A percentile compares a stretch with the other conserved stretches of the same genome.
Evolutionary conservation across 208 protist genomes (phyloP).

Genomic region (Naegleria lovaniensis): DNA sequence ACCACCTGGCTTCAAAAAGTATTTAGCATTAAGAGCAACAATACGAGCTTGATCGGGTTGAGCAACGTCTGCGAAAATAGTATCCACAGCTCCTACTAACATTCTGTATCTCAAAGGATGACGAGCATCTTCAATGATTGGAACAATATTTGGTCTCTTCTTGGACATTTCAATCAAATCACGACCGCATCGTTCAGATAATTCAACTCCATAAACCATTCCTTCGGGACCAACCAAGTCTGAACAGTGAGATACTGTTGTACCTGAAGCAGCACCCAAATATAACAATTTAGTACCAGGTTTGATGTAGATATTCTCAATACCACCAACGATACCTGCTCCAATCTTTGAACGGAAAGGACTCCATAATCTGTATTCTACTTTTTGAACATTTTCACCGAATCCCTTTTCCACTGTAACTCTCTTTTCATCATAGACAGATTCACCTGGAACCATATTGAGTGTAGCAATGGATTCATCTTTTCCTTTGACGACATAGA

Average conservation of each 20-base stretch:
- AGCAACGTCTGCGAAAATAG: slow-evolving; percentile 99
- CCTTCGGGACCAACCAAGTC: slow-evolving; percentile 98
- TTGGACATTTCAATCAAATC: slow-evolving; percentile 99
- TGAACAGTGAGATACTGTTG: slow-evolving; percentile 99
- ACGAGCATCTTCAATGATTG: slow-evolving; percentile 99
- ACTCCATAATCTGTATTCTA: slow-evolving; percentile 99
- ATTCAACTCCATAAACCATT: slow-evolving; percentile 99
- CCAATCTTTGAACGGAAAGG: slow-evolving; percentile 99
- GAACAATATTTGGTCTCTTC: slow-evolving; percentile 98
- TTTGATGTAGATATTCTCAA: slow-evolving; percentile 95
- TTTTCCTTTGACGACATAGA: slow-evolving; percentile 95
- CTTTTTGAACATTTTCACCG: slow-evolving; percentile 73
- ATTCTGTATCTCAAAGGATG: slow-evolving; percentile 99
- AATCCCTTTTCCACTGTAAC: slow-evolving; percentile 73
- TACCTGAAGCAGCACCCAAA: slow-evolving; percentile 99
- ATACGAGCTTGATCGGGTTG: slow-evolving; percentile 99
- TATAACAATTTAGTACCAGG: slow-evolving; percentile 99
- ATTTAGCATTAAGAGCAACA: slow-evolving; percentile 95
- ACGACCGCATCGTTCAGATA: slow-evolving; percentile 96
- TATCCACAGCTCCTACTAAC: slow-evolving; percentile 98
- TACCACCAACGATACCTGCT: slow-evolving; percentile 93
- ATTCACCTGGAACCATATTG: slow-evolving; percentile 96
- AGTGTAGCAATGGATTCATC: slow-evolving; percentile 94
- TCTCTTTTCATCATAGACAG: slow-evolving; percentile 99
- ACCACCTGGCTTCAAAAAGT: slow-evolving; percentile 98